Evolutionary conservation across 2,329 filamentous ascomycete species (phyloP), one percentile per base, ranked within the genome.

Genomic region (Coniella lustricola): DNA sequence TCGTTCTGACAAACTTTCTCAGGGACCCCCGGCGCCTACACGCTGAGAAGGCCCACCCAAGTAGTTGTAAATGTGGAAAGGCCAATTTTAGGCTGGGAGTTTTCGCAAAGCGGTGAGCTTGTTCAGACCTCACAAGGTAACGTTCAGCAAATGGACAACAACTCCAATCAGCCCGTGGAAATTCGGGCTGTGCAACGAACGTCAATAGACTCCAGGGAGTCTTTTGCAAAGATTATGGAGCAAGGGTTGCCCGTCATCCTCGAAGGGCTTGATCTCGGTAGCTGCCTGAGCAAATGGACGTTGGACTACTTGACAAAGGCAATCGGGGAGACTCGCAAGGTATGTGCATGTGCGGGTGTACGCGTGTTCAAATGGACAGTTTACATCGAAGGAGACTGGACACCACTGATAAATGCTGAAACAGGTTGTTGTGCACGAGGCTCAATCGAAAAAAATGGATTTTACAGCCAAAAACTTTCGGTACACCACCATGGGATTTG

Each of bases 391-490:
- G n/a, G n/a, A n/a, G n/a, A n/a, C n/a, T n/a, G 10, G 17, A 20
- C 13, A 18, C 14, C 18, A 18, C 37, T 45, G 14, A 49, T 14
- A 18, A 14, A 34, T 14, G 12, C 1, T 8, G 40, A 54, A 44
- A 2, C 25, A 87, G 77, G 76, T 94, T 13, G 73, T 89, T 10
- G 78, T 94, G 4, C 90, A 95, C 59, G 78, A 87, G 55, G 81
- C 84, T 17, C 65, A 72, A 7, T 74, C 71, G 4, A 71, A 77
- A 25, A 77, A 77, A 39, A 89, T 95, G 84, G 84, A 87, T 56
- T 95, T 95, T 60, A 82, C 82, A 49, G 71, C 74, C 39, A 95
- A 94, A 65, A 94, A 95, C 63, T 95, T 95, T 61, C 67, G 70
- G 33, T 95, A 95, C 61, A 71, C 76, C 8, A 87, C 80, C 3